phyloP scores from a whole-genome alignment of 2,329 filamentous ascomycete genomes.

The Fusarium pseudonygamai region DNA sequence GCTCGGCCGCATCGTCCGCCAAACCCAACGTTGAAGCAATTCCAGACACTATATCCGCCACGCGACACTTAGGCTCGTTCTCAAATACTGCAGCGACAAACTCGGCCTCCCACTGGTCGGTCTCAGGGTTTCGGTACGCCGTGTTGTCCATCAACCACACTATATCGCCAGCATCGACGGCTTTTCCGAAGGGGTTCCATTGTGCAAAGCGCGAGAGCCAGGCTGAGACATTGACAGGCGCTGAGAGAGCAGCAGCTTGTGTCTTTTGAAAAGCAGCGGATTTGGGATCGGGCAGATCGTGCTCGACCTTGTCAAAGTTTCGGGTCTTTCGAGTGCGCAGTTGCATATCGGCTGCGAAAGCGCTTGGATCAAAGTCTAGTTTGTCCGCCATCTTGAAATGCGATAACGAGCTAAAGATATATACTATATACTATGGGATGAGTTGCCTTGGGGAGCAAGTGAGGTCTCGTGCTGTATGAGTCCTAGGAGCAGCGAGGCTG shows the following conservation, averaged over 20 bases:
- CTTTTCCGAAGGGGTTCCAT: conserved; percentile 66
- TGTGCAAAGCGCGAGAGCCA: conserved; percentile 60
- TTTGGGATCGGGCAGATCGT: conserved; percentile 53
- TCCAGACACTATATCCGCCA: conserved; percentile 74
- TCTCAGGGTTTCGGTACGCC: conserved; percentile 68
- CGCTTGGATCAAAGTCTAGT: conserved; percentile 38
- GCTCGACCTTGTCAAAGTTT: conserved; percentile 61
- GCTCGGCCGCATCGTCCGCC: conserved; percentile 66
- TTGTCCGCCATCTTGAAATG: conserved; percentile 39
- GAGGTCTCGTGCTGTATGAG: conserved; percentile 34
- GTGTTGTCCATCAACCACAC: conserved; percentile 95
- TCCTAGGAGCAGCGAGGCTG: conserved; percentile 19
- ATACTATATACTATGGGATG: background rate
- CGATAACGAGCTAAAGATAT: conserved; percentile 9
- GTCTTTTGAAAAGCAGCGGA: conserved; percentile 44
- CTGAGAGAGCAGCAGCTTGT: conserved; percentile 47
- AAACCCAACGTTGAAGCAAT: conserved; percentile 77
- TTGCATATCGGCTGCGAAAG: conserved; percentile 57
- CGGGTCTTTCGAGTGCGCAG: conserved; percentile 58
- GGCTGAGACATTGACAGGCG: conserved; percentile 32
- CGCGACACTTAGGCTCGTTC: conserved; percentile 71
- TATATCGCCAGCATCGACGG: conserved; percentile 71
- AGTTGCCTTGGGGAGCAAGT: conserved; percentile 5
- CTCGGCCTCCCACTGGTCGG: conserved; percentile 77
- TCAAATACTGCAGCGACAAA: conserved; percentile 86